A percentile compares a stretch with the other conserved stretches of the same genome.
Conservation (phyloP, 1,284 basidiomycete species). For the Agroathelia rolfsii region DNA sequence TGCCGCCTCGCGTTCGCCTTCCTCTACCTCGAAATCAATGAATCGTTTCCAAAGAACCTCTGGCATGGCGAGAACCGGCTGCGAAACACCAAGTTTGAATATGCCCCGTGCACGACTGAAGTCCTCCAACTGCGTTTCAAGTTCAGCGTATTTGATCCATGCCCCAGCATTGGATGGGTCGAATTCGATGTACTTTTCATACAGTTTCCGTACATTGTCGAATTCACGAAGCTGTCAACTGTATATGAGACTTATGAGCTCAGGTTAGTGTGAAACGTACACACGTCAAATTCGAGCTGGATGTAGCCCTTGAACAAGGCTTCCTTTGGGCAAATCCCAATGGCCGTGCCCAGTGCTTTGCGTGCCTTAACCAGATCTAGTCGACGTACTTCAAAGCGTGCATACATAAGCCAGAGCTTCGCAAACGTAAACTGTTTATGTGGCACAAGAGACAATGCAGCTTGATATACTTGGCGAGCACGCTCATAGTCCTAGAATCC, state of each 20-base stretch:
- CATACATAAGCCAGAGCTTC: slow-evolving; percentile 88
- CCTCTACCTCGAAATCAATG: slow-evolving; percentile 94
- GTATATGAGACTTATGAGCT: slow-evolving; percentile 9
- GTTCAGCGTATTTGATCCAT: slow-evolving; percentile 97
- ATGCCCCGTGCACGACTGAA: slow-evolving; percentile 88
- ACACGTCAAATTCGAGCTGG: slow-evolving; percentile 81
- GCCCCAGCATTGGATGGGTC: slow-evolving; percentile 85
- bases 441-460: slow-evolving; percentile 81
- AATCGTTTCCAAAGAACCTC: slow-evolving; percentile 98
- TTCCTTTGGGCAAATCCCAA: slow-evolving; percentile 96
- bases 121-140: slow-evolving; percentile 90
- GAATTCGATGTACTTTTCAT: slow-evolving; percentile 16
- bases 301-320: slow-evolving; percentile 91
- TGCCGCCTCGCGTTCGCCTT: slow-evolving; percentile 83
- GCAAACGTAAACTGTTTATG: slow-evolving; percentile 97
- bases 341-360: slow-evolving; percentile 83
- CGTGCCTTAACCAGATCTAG: slow-evolving; percentile 80
- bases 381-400: slow-evolving; percentile 85
- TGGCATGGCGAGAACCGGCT: slow-evolving; percentile 91
- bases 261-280: slow-evolving; percentile 20
- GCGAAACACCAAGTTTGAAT: slow-evolving; percentile 91
- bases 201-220: slow-evolving; percentile 90
- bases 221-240: slow-evolving; percentile 78
- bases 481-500: slow-evolving; percentile 65
- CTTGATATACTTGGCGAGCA: slow-evolving; percentile 87